A percentile compares a stretch with the other conserved stretches of the same genome.
Evolutionary conservation across 768 basidiomycete genomes (phyloP).

Genomic region (Agaricus blazei): DNA sequence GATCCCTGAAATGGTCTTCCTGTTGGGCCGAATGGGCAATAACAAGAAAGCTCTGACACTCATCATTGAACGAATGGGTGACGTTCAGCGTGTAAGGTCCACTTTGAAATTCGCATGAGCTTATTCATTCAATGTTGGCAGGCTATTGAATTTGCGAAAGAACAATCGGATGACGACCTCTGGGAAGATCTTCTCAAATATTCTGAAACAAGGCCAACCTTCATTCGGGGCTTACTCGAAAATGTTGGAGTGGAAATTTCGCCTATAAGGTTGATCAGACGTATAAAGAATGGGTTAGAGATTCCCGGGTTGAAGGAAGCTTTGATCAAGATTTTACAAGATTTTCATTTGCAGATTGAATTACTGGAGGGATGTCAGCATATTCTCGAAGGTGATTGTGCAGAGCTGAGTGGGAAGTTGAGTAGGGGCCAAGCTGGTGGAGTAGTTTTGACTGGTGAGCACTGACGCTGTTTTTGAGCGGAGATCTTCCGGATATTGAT

Average conservation of each 20-base stretch:
- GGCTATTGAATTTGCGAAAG: conserved; percentile 98
- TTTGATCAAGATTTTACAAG: conserved; percentile 93
- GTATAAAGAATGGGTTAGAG: conserved; percentile 94
- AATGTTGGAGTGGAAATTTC: conserved; percentile 96
- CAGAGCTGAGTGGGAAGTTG: conserved; percentile 61
- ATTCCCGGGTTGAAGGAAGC: conserved; percentile 94
- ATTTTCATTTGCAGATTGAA: conserved; percentile 92
- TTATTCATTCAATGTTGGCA: conserved; percentile 18
- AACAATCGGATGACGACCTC: conserved; percentile 93
- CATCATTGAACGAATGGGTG: conserved; percentile 92
- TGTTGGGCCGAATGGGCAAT: conserved; percentile 96
- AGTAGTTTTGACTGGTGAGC: conserved; percentile 68
- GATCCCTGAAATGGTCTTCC: conserved; percentile 95
- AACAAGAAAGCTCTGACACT: conserved; percentile 91
- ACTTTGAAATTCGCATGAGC: neutral
- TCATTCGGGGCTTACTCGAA: conserved; percentile 92
- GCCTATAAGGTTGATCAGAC: conserved; percentile 87
- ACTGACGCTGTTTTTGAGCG: conserved; percentile 2
- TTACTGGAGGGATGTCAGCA: conserved; percentile 88
- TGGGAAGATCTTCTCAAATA: conserved; percentile 97
- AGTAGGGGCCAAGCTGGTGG: conserved; percentile 77
- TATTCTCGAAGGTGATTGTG: conserved; percentile 81
- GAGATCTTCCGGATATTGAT: neutral
- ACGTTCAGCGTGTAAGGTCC: conserved; percentile 73
- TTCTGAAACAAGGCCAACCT: conserved; percentile 91